Base-by-base conservation (phyloP, 352 stramenopile genomes). In the Pythium dissimile region DNA sequence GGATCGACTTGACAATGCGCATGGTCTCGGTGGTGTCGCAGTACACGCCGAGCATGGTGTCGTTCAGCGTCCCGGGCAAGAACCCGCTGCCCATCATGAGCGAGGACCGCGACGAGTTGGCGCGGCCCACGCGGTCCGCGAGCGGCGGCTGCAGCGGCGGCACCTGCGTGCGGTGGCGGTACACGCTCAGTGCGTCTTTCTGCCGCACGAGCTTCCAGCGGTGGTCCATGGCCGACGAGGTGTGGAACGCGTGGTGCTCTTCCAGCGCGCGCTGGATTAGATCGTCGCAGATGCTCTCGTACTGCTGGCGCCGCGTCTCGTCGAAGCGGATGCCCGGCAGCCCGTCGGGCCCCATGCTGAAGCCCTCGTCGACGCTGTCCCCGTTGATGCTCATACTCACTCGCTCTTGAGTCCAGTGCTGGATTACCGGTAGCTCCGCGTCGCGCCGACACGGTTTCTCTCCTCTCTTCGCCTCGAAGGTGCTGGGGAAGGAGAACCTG, bases 201-300 rank as follows among this genome's bases (percentile, higher is more conserved):
- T 78, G 72, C 18, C 75, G 76, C 13, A 86, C 59, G 41, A 84
- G 72, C 57, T 83, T 80, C 79, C 79, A 89, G 8, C 68, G 64
- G 21, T 42, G 37, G 23, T 80, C 63, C 18, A 70, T 60, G 10
- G 43, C 49, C 24, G 62, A 59, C 21, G 72, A 53, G 16, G 39
- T 48, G 59, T 89, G 79, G 61, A 89, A 89, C 6, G 72, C 62
- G 24, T 84, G 71, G 59, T 86, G 75, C 45, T 77, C 67, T 24
- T 67, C 47, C 2, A 89, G 71, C 30, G 79, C 66, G 44, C 66
- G 68, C 38, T 89, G 72, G 37, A 89, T 71, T 13, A 89, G 68
- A 47, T 84, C 72, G 59, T 89, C 72, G 42, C 76, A 81, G 24
- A 67, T 64, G 1, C 64, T 64, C 38, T 86, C 79, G 59, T 71